Evolutionary conservation across 2,329 filamentous ascomycete genomes (phyloP), one percentile per base, ranked within the genome.

Genomic region (Rhexocercosporidium sp.): DNA sequence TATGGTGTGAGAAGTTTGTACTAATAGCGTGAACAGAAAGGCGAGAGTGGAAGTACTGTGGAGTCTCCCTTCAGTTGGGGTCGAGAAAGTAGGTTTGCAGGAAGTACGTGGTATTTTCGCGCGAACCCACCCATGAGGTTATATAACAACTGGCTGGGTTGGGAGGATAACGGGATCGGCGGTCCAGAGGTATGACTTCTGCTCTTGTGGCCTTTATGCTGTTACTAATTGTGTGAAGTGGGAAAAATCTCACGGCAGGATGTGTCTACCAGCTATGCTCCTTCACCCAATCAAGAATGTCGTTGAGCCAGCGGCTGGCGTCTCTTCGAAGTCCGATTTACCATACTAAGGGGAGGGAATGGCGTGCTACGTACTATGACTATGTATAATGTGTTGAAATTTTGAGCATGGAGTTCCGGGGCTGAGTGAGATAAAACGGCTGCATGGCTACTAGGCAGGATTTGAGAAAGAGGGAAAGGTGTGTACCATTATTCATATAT

Each of bases 81-180:
- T 3, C 81, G 83, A 64, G 86, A 89, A 72, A 82, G 83, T 12
- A 81, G 86, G 56, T 89, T 85, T 70, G 79, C 84, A 67, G 87
- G 86, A n/a, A 81, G 78, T 46, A 88, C 86, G 0, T 89, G 86
- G 87, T 88, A 89, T 76, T 88, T 84, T 77, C 82, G 86, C 39
- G 85, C 86, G 2, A 81, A 82, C 59, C 84, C 86, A 8, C 86
- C 87, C 1, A 85, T 85, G 73, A 81, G 86, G 49, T 74, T 90
- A 47, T 89, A 86, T 77, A 87, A 88, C 79, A 88, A 89, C 78
- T 88, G 86, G 82, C 83, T 89, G 80, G 87, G 87, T 22, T 88
- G 85, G 78, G 80, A 83, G 67, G 86, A 89, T 72, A 84, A 81
- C 14, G 81, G 77, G 14, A 78, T 87, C 25, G 87, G 87, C 20